Base-by-base conservation (phyloP, 768 basidiomycete genomes). In the Lactarius hengduanensis region DNA sequence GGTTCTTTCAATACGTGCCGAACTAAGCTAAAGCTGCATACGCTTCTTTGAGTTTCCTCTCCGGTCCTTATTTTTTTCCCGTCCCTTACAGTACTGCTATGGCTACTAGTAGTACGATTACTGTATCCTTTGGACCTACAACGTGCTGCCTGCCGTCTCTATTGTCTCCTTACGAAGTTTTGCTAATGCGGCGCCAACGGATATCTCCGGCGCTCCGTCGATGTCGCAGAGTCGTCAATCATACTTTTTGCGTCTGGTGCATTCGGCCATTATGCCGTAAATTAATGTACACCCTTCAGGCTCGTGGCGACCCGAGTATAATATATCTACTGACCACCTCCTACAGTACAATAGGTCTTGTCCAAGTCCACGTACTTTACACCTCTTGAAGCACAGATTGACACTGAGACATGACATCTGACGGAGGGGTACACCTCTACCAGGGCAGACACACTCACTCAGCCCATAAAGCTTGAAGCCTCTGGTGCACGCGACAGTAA, bases 141-240 rank as follows among this genome's bases (percentile, higher is more conserved):
- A 53, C 57, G 26, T 38, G 36, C 34, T 9, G 57, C 13, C 38
- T 36, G 38, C 13, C 16, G 1, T 7, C 57, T 40, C 22, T 38
- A 38, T 26, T 38, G 13, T 38, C 22, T 40, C n/a, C 15, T 45
- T 13, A n/a, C 38, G 38, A 11, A 16, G 13, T 22, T 18, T 41
- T 38, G 20, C 34, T 18, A 3, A 0, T 32, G 32, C 32, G 20
- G n/a, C 47, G 38, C 54, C 40, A 22, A 15, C 28, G 30, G 59
- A 38, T 30, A 30, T 59, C 22, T 59, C 59, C 32, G 22, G 65
- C 65, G 65, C 65, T 65, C 59, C 65, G 65, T 26, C n/a, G 4
- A 47, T 26, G 26, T 58, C 63, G 45, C 45, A n/a, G n/a, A n/a
- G n/a, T 2, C 43, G 59, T 61, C 60, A 65, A 55, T 61, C 40